Conservation (phyloP, 495 filamentous ascomycete species). For the Tuber melanosporum region DNA sequence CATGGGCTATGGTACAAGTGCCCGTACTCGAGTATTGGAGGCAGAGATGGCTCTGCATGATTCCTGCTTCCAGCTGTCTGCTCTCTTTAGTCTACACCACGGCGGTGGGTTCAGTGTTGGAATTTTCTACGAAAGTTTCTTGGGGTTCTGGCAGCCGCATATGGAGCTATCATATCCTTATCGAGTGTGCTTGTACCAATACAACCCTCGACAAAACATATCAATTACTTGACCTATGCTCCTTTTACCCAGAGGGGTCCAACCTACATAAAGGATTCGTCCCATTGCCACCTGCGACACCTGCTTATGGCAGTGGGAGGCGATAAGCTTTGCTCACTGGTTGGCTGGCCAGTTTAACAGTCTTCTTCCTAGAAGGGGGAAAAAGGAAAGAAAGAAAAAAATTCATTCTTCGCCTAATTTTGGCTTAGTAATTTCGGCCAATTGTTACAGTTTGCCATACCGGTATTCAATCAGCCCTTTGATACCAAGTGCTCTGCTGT, state of each 20-base stretch:
- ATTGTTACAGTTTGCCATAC: conserved; percentile 14
- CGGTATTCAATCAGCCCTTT: conserved; percentile 29
- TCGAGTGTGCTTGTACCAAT: background rate
- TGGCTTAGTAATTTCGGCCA: background rate
- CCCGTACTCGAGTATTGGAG: background rate
- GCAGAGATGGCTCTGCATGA: background rate
- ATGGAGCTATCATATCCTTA: background rate
- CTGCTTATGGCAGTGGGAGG: background rate
- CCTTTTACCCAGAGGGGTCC: background rate
- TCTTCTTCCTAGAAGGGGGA: background rate
- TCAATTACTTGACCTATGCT: background rate
- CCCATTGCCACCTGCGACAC: background rate
- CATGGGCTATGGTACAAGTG: background rate
- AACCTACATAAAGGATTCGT: background rate
- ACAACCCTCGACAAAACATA: background rate
- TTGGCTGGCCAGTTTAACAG: conserved; percentile 22
- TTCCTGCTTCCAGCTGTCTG: background rate
- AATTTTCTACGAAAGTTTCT: conserved; percentile 1
- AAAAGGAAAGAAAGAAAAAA: conserved; percentile 11
- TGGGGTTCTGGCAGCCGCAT: background rate
- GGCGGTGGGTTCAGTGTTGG: background rate
- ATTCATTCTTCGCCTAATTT: conserved; percentile 29
- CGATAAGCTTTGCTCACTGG: conserved; percentile 14
- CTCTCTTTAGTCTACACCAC: background rate
- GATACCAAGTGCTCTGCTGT: conserved; percentile 14